Evolutionary conservation across 2,329 filamentous ascomycete genomes (phyloP).

Genomic region (Alternaria sp.): DNA sequence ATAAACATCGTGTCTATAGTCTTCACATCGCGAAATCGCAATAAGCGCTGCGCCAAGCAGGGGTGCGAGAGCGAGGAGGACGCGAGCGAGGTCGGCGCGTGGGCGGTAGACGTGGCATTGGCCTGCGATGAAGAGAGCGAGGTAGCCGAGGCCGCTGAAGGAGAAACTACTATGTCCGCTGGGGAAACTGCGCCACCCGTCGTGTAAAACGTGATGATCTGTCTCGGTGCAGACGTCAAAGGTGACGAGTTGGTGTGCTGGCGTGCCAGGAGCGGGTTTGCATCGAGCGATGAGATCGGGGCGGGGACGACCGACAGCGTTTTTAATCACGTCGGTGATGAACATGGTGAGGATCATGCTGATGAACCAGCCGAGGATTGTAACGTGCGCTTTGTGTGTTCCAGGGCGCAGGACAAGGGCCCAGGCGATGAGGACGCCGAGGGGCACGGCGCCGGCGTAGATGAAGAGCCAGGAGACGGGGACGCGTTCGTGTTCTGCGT

Average conservation of each 20-base stretch:
- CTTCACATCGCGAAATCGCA: conserved; percentile 66
- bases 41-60: conserved; percentile 64
- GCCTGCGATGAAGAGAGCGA: conserved; percentile 72
- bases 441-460: conserved; percentile 76
- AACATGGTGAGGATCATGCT: conserved; percentile 75
- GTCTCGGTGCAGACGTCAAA: conserved; percentile 76
- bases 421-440: conserved; percentile 70
- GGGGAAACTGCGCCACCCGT: conserved; percentile 85
- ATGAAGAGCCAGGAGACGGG: conserved; percentile 78
- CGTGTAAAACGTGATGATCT: conserved; percentile 72
- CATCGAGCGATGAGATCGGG: conserved; percentile 91
- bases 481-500: conserved; percentile 83
- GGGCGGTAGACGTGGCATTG: conserved; percentile 67
- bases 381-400: conserved; percentile 82
- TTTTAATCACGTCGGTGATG: conserved; percentile 87
- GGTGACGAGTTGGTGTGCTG: conserved; percentile 62
- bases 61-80: conserved; percentile 62
- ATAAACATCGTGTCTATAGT: conserved; percentile 69
- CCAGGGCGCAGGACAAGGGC: conserved; percentile 67
- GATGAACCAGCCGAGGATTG: conserved; percentile 80
- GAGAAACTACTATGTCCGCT: conserved; percentile 81
- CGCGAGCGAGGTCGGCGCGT: conserved; percentile 61
- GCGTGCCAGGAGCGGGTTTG: conserved; percentile 68
- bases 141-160: conserved; percentile 78
- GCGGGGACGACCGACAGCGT: conserved; percentile 79